These are phyloP conservation scores for Cladosporium austrohemisphaericum DNA, from an alignment of 2,329 filamentous ascomycete genomes.

Conservation along the genomic window DNA sequence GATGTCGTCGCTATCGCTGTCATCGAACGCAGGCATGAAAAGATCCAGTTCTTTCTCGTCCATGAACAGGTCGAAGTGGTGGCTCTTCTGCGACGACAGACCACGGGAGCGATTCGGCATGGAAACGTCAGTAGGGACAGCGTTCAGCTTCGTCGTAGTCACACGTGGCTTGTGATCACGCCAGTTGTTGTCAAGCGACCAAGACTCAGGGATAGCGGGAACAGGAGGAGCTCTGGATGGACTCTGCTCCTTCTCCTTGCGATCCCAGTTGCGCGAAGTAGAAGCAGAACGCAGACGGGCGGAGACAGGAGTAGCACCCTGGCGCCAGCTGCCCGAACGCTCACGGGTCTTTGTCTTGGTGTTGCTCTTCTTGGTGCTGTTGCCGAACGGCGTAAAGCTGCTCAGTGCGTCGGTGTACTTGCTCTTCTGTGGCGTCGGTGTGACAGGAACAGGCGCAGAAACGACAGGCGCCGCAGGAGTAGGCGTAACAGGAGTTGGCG, in stretches of 20 bases:
- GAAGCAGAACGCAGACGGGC: slow-evolving; percentile 30
- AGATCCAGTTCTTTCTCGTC: slow-evolving; percentile 14
- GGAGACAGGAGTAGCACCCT: slow-evolving; percentile 24
- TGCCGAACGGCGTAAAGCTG: slow-evolving; percentile 31
- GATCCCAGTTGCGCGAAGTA: slow-evolving; percentile 36
- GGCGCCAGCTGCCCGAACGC: slow-evolving; percentile 31
- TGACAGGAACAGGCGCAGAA: slow-evolving; percentile 39
- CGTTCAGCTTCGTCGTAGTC: slow-evolving; percentile 9
- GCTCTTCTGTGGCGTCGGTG: slow-evolving; percentile 33
- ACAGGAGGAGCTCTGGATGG: slow-evolving; percentile 17
- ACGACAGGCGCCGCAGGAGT: slow-evolving; percentile 42
- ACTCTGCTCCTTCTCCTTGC: slow-evolving; percentile 22
- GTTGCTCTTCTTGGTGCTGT: slow-evolving; percentile 29
- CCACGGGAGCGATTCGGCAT: slow-evolving; percentile 1
- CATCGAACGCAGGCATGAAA: slow-evolving; percentile 12
- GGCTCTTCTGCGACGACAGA: not conserved
- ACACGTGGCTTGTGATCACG: slow-evolving; percentile 38
- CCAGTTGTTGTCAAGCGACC: slow-evolving; percentile 49
- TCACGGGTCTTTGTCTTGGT: slow-evolving; percentile 30
- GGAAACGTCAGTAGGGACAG: slow-evolving; percentile 6
- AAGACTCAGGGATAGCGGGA: slow-evolving; percentile 24
- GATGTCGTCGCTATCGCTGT: slow-evolving; percentile 14
- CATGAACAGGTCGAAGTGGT: slow-evolving; percentile 10
- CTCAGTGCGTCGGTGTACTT: slow-evolving; percentile 32
- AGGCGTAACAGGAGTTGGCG: slow-evolving; percentile 28